Evolutionary conservation across 2,329 filamentous ascomycete genomes (phyloP), one percentile per base, ranked within the genome.

Genomic region (Podosphaera leucotricha): DNA sequence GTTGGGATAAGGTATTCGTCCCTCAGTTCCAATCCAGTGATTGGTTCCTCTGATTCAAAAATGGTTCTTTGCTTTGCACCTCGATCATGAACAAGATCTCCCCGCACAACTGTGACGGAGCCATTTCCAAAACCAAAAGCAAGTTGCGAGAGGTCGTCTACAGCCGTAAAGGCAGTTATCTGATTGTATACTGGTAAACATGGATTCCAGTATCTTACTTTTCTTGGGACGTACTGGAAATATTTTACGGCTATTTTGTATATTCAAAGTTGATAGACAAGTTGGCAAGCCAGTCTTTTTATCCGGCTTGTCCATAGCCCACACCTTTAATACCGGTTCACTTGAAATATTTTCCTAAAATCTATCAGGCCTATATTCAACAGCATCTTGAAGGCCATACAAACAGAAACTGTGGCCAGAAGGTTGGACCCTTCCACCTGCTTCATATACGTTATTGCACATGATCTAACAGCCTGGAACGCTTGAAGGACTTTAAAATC

Each of bases 81-180:
- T 46, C 90, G 76, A 59, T 98, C 90, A 59, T 98, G 85, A 53
- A 98, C 82, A 41, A 98, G 66, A 58, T 98, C 90, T 48, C 92
- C 90, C 46, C 90, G 74, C 46, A 98, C 82, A 22, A 98, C 77
- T 0, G 85, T 92, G 11, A 98, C 87, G 0, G 86, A 77, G 6
- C 90, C 90, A 61, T 98, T 95, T 11, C 80, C 90, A 58, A 98
- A 98, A 4, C 90, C 92, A 6, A 95, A 80, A 3, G 87, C 90
- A 22, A 95, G 73, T 63, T 98, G 90, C 3, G 82, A 82, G 20
- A 98, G 66, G 60, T 95, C 86, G 41, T 85, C 80, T 22, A 90
- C 74, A 0, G 83, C 80, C 11, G 85, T 73, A 54, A 98, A 90
- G 1, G 87, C 85, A 7, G 85, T 92, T 49, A 94, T 80, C 73